Evolutionary conservation across 805 yeast species (phyloP).

Genomic region (Sugiyamaella chiloensis): DNA sequence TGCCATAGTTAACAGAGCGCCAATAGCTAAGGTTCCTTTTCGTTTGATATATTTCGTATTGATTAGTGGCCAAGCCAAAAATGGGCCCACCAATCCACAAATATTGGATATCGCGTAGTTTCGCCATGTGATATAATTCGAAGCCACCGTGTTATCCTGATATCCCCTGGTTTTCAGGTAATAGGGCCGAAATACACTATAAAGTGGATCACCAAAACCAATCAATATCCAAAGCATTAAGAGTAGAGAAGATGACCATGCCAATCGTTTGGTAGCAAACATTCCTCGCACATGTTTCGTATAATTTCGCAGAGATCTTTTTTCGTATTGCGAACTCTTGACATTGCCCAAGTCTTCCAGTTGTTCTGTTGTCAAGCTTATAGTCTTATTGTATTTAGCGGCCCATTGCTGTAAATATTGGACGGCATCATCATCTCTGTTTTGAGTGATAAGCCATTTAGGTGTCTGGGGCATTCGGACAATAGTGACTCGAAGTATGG

Average conservation of each 20-base stretch:
- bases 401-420: conserved; percentile 45
- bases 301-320: conserved; percentile 16
- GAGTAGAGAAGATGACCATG: conserved; percentile 43
- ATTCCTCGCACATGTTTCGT: conserved; percentile 36
- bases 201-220: conserved; percentile 57
- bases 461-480: conserved; percentile 53
- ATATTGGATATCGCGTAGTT: conserved; percentile 42
- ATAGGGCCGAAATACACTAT: conserved; percentile 52
- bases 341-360: conserved; percentile 45
- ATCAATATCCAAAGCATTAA: conserved; percentile 53
- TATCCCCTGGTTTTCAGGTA: conserved; percentile 50
- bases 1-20: conserved; percentile 54
- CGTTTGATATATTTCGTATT: conserved; percentile 42
- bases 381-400: conserved; percentile 40
- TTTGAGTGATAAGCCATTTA: conserved; percentile 33
- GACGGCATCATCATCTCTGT: conserved; percentile 45
- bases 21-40: conserved; percentile 53
- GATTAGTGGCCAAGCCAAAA: conserved; percentile 39
- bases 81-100: conserved; percentile 51
- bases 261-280: conserved; percentile 46
- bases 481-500: conserved; percentile 47
- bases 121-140: conserved; percentile 26
- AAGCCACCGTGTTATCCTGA: conserved; percentile 30
- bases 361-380: conserved; percentile 46
- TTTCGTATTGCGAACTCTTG: conserved; percentile 22